Conservation (phyloP, 768 basidiomycete species). For the Candolleomyces eurysporus region DNA sequence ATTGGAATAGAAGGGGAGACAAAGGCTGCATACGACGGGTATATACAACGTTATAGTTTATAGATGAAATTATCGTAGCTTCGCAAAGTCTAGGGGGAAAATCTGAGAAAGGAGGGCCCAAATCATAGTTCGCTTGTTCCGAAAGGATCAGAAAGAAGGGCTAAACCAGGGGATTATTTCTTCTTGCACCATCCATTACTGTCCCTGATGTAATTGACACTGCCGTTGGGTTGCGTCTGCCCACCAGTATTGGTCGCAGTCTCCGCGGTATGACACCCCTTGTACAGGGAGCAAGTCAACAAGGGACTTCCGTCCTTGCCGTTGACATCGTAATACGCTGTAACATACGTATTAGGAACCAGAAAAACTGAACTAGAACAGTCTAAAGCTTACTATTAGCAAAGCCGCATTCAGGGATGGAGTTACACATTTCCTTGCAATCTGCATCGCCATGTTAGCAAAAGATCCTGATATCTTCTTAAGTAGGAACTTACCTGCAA, state of each 20-base stretch:
- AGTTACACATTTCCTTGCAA: constrained; percentile 45
- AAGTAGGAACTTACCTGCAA: constrained; percentile 27
- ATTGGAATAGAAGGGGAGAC: no score
- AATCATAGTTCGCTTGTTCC: background rate
- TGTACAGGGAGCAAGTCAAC: constrained; percentile 43
- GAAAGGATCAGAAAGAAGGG: background rate
- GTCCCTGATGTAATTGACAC: constrained; percentile 37
- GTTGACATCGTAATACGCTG: constrained; percentile 46
- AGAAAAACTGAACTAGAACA: background rate
- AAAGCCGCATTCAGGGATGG: constrained; percentile 37
- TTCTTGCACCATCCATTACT: constrained; percentile 42
- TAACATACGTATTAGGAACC: background rate
- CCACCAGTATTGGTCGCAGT: constrained; percentile 41
- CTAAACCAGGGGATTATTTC: background rate
- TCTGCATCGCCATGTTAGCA: constrained; percentile 21
- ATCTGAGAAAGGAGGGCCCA: background rate
- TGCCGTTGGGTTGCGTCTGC: constrained; percentile 42
- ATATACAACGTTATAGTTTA: no score
- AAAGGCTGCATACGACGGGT: no score
- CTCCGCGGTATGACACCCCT: constrained; percentile 31
- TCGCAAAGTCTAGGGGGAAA: no score
- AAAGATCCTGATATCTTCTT: background rate
- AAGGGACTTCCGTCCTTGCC: constrained; percentile 43
- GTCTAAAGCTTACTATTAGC: constrained; percentile 36
- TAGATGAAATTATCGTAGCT: no score